Evolutionary conservation across 257 asterid genomes (phyloP).

Genomic region (Gynochthodes officinalis): DNA sequence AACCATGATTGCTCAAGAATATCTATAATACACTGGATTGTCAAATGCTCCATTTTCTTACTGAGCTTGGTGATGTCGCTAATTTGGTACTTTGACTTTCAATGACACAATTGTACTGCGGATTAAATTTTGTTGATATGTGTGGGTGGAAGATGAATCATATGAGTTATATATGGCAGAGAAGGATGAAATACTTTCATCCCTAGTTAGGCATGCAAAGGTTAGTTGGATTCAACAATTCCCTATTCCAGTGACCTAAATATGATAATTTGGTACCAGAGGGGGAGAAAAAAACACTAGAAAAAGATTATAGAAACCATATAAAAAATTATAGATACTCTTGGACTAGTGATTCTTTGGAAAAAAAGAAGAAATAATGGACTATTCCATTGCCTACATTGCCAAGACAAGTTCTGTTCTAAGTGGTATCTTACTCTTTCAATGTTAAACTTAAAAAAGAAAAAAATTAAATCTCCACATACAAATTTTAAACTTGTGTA

Average conservation of each 20-base stretch:
- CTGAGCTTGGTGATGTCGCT: not conserved
- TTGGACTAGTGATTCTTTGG: not conserved
- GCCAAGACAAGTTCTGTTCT: too few species aligned
- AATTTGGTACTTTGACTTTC: not conserved
- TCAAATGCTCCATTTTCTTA: not conserved
- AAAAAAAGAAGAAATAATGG: too few species aligned
- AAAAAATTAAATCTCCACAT: too few species aligned
- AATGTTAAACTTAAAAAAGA: too few species aligned
- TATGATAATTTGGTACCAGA: too few species aligned
- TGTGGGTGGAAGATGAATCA: slow-evolving; percentile 92
- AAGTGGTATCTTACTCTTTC: too few species aligned
- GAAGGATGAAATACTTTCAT: slow-evolving; percentile 77
- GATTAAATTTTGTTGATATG: slow-evolving; percentile 1
- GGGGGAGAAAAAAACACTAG: too few species aligned
- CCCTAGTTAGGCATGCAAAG: slow-evolving; percentile 89
- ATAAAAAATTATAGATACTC: not conserved
- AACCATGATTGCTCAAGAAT: not conserved
- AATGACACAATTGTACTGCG: too few species aligned
- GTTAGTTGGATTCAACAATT: slow-evolving; percentile 39
- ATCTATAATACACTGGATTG: not conserved
- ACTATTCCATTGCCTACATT: too few species aligned
- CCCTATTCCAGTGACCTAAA: too few species aligned
- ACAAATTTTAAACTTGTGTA: too few species aligned
- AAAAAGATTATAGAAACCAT: not conserved
- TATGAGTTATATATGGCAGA: slow-evolving; percentile 74